Conservation (phyloP, 345 rosid genomes). For the Hibiscus trionum region DNA sequence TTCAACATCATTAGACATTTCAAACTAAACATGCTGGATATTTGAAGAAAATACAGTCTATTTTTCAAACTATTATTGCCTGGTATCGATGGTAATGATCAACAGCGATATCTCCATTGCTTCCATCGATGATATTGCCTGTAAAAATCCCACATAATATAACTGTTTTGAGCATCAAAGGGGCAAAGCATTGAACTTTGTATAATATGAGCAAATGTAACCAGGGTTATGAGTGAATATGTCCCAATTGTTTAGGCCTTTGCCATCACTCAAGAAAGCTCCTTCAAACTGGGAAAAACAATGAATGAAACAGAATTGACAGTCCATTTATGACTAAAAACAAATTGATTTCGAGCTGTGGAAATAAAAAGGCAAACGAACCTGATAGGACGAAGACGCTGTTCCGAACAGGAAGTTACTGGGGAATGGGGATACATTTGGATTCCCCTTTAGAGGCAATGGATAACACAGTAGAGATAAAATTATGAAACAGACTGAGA, state of each 20-base stretch:
- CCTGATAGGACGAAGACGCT: slow-evolving; percentile 80
- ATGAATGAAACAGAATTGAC: neutral
- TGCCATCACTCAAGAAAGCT: slow-evolving; percentile 41
- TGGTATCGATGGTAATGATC: slow-evolving; percentile 26
- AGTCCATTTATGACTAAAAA: neutral
- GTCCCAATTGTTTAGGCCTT: slow-evolving; percentile 50
- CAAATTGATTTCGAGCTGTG: neutral
- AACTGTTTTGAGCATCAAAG: neutral
- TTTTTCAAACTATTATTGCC: neutral
- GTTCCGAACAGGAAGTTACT: slow-evolving; percentile 61
- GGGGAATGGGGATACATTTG: slow-evolving; percentile 26
- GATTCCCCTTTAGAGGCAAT: neutral
- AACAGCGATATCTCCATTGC: slow-evolving; percentile 36
- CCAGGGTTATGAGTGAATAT: slow-evolving; percentile 36
- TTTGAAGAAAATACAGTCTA: neutral
- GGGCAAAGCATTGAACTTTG: neutral
- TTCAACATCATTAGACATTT: neutral
- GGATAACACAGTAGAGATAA: slow-evolving; percentile 7
- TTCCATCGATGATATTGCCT: slow-evolving; percentile 55
- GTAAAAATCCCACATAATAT: neutral
- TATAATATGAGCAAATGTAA: slow-evolving; percentile 8
- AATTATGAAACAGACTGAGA: slow-evolving; percentile 12
- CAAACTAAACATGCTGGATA: neutral
- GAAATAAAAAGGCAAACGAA: slow-evolving; percentile 10
- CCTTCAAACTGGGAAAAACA: slow-evolving; percentile 35